Percentiles rank a stretch among this genome's conserved stretches.
phyloP scores from a whole-genome alignment of 805 yeast genomes.

The Dipodascopsis tothii region DNA sequence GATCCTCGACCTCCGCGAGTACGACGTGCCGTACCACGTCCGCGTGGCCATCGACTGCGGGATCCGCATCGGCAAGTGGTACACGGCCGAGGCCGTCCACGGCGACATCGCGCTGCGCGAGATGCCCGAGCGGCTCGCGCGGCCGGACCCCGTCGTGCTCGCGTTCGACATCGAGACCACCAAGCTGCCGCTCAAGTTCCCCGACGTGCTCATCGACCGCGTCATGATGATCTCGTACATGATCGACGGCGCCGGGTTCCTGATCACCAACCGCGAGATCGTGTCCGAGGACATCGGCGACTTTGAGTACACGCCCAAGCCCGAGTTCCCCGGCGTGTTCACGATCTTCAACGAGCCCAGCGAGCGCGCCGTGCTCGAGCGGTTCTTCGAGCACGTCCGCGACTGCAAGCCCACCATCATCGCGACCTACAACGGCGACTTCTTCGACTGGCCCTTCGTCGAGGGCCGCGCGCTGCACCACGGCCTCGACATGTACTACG shows the following conservation, averaged over 20 bases:
- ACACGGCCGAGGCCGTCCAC: constrained; percentile 59
- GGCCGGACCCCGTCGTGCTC: constrained; percentile 93
- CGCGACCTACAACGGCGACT: constrained; percentile 96
- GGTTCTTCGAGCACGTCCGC: constrained; percentile 83
- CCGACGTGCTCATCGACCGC: constrained; percentile 83
- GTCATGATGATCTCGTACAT: constrained; percentile 98
- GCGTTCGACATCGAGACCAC: constrained; percentile 98
- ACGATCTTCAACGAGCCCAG: constrained; percentile 83
- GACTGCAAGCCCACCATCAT: constrained; percentile 93
- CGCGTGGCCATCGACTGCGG: constrained; percentile 85
- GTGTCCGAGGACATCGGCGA: constrained; percentile 92
- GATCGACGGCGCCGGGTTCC: constrained; percentile 95
- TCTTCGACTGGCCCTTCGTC: constrained; percentile 98
- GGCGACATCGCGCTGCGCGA: constrained; percentile 50
- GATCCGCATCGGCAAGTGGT: constrained; percentile 94
- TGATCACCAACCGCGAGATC: constrained; percentile 90
- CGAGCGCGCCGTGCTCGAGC: constrained; percentile 63
- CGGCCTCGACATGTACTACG: constrained; percentile 80
- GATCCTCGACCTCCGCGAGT: constrained; percentile 79
- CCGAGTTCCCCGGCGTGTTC: constrained; percentile 87
- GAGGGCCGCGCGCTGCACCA: constrained; percentile 80
- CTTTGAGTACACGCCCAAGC: constrained; percentile 94
- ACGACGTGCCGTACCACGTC: constrained; percentile 94
- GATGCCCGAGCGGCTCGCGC: constrained; percentile 69
- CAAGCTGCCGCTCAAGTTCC: constrained; percentile 91